Conservation (phyloP, 768 basidiomycete genomes). For the Scleroderma citrinum region DNA sequence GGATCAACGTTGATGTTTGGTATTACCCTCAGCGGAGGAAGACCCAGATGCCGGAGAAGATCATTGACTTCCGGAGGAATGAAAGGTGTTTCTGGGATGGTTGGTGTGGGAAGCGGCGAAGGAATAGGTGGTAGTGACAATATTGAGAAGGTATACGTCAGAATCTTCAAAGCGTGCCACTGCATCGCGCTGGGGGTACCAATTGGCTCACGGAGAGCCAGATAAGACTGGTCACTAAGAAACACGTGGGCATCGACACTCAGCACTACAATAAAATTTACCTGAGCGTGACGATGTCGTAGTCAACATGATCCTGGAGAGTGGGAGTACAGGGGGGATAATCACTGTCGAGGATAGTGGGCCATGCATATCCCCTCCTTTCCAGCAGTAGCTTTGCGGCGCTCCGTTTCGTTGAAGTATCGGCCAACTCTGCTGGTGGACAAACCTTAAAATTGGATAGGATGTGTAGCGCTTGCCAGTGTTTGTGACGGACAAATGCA, state of each 20-base stretch:
- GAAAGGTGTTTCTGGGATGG: slow-evolving; percentile 17
- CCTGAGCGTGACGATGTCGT: slow-evolving; percentile 21
- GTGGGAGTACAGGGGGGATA: slow-evolving; percentile 19
- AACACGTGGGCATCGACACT: slow-evolving; percentile 3
- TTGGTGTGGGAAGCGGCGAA: slow-evolving; percentile 20
- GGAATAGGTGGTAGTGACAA: slow-evolving; percentile 47
- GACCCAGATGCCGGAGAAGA: slow-evolving; percentile 59
- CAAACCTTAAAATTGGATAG: slow-evolving; percentile 18
- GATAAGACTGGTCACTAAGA: slow-evolving; percentile 37
- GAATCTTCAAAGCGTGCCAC: slow-evolving; percentile 42
- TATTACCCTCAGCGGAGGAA: slow-evolving; percentile 44
- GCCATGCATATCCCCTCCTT: slow-evolving; percentile 37
- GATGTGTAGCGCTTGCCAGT: slow-evolving; percentile 20
- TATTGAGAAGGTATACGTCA: slow-evolving; percentile 43
- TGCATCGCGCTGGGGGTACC: slow-evolving; percentile 53
- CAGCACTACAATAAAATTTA: slow-evolving; percentile 5
- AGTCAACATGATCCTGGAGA: slow-evolving; percentile 26
- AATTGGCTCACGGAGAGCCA: slow-evolving; percentile 42
- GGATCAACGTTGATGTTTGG: slow-evolving; percentile 20
- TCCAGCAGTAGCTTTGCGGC: slow-evolving; percentile 26
- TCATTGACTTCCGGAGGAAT: slow-evolving; percentile 51
- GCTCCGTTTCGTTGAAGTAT: slow-evolving; percentile 11
- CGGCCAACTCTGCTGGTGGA: slow-evolving; percentile 8
- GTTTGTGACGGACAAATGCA: slow-evolving; percentile 19
- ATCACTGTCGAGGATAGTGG: slow-evolving; percentile 34